These are phyloP conservation scores for Hyaloscypha hepaticicola DNA, from an alignment of 495 filamentous ascomycete genomes.

Conservation along the genomic window DNA sequence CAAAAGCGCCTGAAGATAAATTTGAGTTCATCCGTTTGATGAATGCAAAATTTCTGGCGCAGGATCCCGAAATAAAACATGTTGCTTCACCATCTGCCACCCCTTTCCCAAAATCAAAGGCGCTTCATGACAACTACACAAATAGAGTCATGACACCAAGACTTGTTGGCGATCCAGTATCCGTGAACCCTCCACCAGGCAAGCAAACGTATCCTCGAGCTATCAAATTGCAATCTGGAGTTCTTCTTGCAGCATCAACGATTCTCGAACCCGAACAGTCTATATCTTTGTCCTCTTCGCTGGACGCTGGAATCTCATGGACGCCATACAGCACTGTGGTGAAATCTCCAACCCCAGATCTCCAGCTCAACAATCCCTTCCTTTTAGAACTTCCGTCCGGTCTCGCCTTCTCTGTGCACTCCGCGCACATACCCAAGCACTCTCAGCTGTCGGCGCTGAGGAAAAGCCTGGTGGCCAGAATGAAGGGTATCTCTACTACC, in stretches of 20 bases:
- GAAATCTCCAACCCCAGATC: not conserved
- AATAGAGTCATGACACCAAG: not conserved
- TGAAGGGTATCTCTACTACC: conserved; percentile 26
- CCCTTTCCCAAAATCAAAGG: not conserved
- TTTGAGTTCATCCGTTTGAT: not conserved
- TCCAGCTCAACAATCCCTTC: conserved; percentile 10
- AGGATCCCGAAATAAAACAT: not conserved
- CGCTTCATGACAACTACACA: not conserved
- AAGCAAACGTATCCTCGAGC: conserved; percentile 7
- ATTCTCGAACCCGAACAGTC: not conserved
- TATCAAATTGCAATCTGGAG: conserved; percentile 8
- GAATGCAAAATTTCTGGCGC: not conserved
- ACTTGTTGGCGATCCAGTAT: not conserved
- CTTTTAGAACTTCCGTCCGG: conserved; percentile 3
- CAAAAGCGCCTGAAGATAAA: not conserved
- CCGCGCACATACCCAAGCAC: conserved; percentile 1
- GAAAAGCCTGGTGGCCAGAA: conserved; percentile 10
- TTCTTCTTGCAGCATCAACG: not conserved
- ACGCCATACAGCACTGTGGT: not conserved
- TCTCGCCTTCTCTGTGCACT: conserved; percentile 4
- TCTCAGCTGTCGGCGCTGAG: conserved; percentile 4
- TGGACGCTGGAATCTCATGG: not conserved
- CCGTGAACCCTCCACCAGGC: not conserved
- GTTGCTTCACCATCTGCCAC: not conserved
- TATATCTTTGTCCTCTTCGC: not conserved